A percentile compares a stretch with the other conserved stretches of the same genome.
phyloP scores from a whole-genome alignment of 1,139 yeast species.

The Debaryomycetaceae sp. region DNA sequence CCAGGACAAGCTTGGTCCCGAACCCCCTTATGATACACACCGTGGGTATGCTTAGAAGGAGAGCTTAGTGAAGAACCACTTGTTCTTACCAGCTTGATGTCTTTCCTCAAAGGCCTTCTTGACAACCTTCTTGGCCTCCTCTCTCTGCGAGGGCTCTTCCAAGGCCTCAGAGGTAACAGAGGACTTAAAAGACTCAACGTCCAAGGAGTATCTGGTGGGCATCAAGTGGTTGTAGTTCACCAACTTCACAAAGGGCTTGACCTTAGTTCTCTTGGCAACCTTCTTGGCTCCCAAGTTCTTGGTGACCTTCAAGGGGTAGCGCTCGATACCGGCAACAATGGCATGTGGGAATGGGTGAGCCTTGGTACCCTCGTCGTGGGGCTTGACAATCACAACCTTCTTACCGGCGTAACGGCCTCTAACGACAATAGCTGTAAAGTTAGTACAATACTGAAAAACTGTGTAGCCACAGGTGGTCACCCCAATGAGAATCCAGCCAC shows the following conservation, averaged over 20 bases:
- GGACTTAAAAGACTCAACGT: conserved; percentile 91
- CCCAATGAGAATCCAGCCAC: not conserved
- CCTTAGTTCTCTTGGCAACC: conserved; percentile 95
- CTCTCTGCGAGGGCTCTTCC: conserved; percentile 97
- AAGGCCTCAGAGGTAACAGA: conserved; percentile 91
- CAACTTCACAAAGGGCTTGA: conserved; percentile 99
- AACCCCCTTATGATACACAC: not conserved
- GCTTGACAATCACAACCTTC: conserved; percentile 98
- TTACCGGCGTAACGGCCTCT: conserved; percentile 99
- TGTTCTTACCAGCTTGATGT: conserved; percentile 99
- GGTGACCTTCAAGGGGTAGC: conserved; percentile 97
- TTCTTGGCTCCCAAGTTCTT: conserved; percentile 94
- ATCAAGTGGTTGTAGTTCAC: conserved; percentile 99
- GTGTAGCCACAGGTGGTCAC: not conserved
- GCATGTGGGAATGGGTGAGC: conserved; percentile 99
- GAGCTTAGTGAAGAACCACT: conserved; percentile 99
- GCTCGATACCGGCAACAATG: conserved; percentile 98
- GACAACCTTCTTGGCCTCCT: conserved; percentile 98
- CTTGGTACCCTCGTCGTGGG: conserved; percentile 99
- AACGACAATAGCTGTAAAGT: conserved; percentile 86
- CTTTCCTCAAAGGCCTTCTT: conserved; percentile 99
- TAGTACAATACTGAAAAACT: conserved; percentile 20
- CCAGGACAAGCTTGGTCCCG: conserved; percentile 5
- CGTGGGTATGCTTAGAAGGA: conserved; percentile 62
- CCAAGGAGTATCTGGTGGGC: conserved; percentile 99